Base-by-base conservation (phyloP, 495 filamentous ascomycete species). In the Hypoxylon fuscum region DNA sequence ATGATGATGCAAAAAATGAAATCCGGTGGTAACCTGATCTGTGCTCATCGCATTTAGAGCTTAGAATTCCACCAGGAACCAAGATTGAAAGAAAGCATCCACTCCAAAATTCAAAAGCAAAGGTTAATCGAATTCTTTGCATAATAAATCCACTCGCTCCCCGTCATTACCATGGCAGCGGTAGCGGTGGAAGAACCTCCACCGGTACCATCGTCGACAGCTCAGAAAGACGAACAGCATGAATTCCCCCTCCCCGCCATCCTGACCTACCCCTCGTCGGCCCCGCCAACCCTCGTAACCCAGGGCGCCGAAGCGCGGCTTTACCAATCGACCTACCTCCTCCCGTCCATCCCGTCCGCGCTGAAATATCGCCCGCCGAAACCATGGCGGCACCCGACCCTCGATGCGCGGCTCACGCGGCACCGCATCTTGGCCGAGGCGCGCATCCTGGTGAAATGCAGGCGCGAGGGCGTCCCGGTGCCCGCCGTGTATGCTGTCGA, bases 231-330 rank as follows among this genome's bases (percentile, higher is more conserved):
- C 38, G 59, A 51, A 14, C 58, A 51, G n/a, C 58, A 65, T 31
- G 54, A 72, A 29, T 80, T 79, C 31, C 73, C 82, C 52, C 88
- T 90, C 61, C 91, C 91, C 17, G 62, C 80, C 35, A 73, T 83
- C 62, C 76, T 85, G 14, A 87, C 85, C 49, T 88, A 91, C 82
- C 81, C 80, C 68, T 76, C 85, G 66, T 81, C 85, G 32, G 57
- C 75, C 66, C 79, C 85, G 14, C 78, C 84, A 44, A 76, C 59
- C 73, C 77, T 95, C 68, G 83, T 97, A 56, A 85, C 88, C 32
- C 95, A 97, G 82, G 95, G 95, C 78, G 95, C 95, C 74, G 95
- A 98, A 85, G 92, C 90, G 42, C 91, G 93, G 68, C 82, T 98
- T 71, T 98, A 93, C 89, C 85, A 84, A 66, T 94, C 93, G 7